Base-by-base conservation (phyloP, 192 early-diverging fungal genomes). In the Jimgerdemannia lactiflua region DNA sequence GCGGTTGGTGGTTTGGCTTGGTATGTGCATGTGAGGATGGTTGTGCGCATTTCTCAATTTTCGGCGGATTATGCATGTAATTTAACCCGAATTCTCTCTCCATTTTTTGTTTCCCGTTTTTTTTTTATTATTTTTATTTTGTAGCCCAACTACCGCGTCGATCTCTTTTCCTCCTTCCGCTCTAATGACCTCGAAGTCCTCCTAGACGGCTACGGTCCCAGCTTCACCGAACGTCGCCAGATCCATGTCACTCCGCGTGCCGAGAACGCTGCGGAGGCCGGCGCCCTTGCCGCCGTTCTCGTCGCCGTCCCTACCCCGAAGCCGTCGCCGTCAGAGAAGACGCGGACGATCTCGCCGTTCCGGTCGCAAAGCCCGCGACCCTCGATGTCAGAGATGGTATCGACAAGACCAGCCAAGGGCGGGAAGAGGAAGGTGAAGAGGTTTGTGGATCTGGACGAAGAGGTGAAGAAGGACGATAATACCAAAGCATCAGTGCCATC, bases 131-230 rank as follows among this genome's bases (percentile, higher is more conserved):
- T n/a, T 29, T 29, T 29, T 29, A 0, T 29, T 29, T 29, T 29
- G 44, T 70, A 89, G 86, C 73, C 80, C 3, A 80, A 86, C 66
- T 81, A 88, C 49, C 83, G 89, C 18, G 68, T 88, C 3, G 77
- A 83, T 70, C 80, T 90, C 10, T 88, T 90, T 73, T 78, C 76
- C 29, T 67, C 70, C 4, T 90, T 85, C 75, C 75, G 80, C 65
- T 76, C 77, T 7, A 83, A 85, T 64, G 78, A 85, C 64, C 76
- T 75, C 11, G 80, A 87, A 2, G 70, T 90, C 43, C 67, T 81
- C 11, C 69, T 90, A 39, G 89, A 90, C 70, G 89, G 89, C 3
- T 73, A 77, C 8, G 80, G 76, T 39, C 87, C 89, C 3, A 80
- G 81, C 9, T 87, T 85, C 70, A 71, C 74, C 0, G 89, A 90